Conservation (phyloP, 1,139 yeast species). For the Zygoascus meyerae region DNA sequence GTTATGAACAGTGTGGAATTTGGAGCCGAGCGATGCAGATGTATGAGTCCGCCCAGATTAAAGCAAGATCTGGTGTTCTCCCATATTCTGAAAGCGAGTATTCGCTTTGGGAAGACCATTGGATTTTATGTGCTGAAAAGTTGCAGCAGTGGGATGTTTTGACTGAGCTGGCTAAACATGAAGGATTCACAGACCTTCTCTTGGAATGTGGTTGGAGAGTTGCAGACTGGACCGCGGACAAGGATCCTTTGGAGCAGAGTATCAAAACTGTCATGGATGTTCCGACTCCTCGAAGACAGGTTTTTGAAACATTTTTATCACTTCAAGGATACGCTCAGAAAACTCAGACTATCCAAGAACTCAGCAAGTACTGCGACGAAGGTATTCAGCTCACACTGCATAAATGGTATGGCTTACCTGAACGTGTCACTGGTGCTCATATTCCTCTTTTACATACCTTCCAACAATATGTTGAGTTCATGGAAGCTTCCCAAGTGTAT, state of each 20-base stretch:
- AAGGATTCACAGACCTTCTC: conserved; percentile 89
- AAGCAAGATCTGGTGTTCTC: conserved; percentile 90
- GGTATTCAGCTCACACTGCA: conserved; percentile 90
- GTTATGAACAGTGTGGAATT: conserved; percentile 90
- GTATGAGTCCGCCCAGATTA: conserved; percentile 95
- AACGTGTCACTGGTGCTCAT: conserved; percentile 75
- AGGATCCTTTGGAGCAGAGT: conserved; percentile 90
- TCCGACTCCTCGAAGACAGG: conserved; percentile 94
- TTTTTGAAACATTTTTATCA: conserved; percentile 88
- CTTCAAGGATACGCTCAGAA: conserved; percentile 92
- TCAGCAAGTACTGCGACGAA: conserved; percentile 85
- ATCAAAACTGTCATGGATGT: conserved; percentile 97
- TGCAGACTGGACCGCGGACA: conserved; percentile 96
- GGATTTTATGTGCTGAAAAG: conserved; percentile 96
- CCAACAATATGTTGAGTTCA: conserved; percentile 95
- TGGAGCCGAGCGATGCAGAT: conserved; percentile 94
- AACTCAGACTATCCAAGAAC: conserved; percentile 68
- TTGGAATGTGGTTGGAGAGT: conserved; percentile 99
- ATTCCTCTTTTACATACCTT: conserved; percentile 86
- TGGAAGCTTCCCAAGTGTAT: conserved; percentile 96
- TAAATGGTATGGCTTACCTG: conserved; percentile 91
- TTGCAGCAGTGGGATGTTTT: conserved; percentile 97
- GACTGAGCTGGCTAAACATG: conserved; percentile 95
- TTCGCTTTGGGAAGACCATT: conserved; percentile 96
- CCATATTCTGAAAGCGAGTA: conserved; percentile 97